These are phyloP conservation scores for Candida sp. DNA, from an alignment of 1,139 yeast species.

Conservation along the genomic window DNA sequence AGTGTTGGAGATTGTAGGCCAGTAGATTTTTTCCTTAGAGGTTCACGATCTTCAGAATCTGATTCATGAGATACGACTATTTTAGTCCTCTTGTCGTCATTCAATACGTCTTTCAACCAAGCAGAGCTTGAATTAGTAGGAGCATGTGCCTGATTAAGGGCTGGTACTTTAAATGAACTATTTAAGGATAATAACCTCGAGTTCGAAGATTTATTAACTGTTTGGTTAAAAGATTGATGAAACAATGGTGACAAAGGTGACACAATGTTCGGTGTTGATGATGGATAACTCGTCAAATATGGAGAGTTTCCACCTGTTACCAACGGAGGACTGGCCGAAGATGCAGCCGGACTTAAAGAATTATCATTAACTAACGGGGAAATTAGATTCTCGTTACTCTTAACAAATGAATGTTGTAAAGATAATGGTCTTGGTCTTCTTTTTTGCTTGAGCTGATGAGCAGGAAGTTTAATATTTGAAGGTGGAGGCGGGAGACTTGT, in stretches of 20 bases:
- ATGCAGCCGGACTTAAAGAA: conserved; percentile 1
- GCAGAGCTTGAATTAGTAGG: conserved; percentile 1
- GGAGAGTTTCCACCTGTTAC: conserved; percentile 9
- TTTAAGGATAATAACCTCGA: not conserved
- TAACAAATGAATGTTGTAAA: conserved; percentile 32
- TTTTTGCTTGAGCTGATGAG: conserved; percentile 34
- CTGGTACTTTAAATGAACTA: not conserved
- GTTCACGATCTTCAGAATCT: not conserved
- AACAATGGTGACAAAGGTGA: conserved; percentile 42
- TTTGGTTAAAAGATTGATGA: conserved; percentile 35
- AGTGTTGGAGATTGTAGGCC: not conserved
- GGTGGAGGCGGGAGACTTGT: conserved; percentile 6
- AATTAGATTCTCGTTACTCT: conserved; percentile 16
- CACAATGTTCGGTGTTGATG: conserved; percentile 31
- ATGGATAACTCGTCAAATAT: conserved; percentile 7
- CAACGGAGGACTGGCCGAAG: conserved; percentile 8
- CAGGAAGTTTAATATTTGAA: conserved; percentile 20
- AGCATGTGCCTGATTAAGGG: not conserved
- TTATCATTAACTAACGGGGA: conserved; percentile 8
- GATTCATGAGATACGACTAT: not conserved
- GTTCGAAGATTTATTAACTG: conserved; percentile 8
- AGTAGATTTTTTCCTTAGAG: not conserved
- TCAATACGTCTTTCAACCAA: conserved; percentile 14
- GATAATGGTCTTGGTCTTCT: conserved; percentile 42
- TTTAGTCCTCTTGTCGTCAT: conserved; percentile 6